Conservation (phyloP, 208 protist genomes). For the Leishmania lainsoni region DNA sequence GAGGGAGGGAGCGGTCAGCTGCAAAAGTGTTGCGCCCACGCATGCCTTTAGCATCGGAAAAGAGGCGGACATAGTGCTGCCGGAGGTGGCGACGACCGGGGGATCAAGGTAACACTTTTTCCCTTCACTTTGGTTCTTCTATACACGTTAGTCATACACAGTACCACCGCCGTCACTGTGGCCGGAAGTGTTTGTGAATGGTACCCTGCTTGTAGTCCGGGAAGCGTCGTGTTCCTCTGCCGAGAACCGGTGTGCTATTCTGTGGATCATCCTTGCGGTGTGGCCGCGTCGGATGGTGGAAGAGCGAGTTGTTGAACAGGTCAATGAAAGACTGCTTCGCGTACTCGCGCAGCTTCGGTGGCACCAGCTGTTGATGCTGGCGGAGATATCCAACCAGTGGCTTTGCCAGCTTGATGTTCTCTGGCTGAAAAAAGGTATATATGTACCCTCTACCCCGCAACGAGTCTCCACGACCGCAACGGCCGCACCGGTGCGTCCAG, state of each 20-base stretch:
- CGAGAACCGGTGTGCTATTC: constrained; percentile 63
- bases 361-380: constrained; percentile 74
- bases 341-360: constrained; percentile 85
- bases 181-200: constrained; percentile 69
- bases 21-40: background rate
- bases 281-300: constrained; percentile 77
- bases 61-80: background rate
- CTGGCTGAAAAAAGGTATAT: constrained; percentile 89
- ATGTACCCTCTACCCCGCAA: constrained; percentile 49
- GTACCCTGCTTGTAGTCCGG: constrained; percentile 73
- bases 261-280: constrained; percentile 71
- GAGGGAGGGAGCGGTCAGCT: background rate
- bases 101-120: background rate
- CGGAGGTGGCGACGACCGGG: background rate
- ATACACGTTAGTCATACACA: background rate
- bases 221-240: constrained; percentile 53
- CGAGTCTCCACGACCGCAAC: constrained; percentile 90
- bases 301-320: constrained; percentile 72
- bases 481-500: constrained; percentile 97
- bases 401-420: constrained; percentile 80
- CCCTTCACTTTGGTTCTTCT: background rate
- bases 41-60: background rate
- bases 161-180: constrained; percentile 37
- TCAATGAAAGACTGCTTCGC: constrained; percentile 79
- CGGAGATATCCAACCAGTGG: constrained; percentile 80